Base-by-base conservation (phyloP, 2,329 filamentous ascomycete species). In the Proliferodiscus dingleyae region DNA sequence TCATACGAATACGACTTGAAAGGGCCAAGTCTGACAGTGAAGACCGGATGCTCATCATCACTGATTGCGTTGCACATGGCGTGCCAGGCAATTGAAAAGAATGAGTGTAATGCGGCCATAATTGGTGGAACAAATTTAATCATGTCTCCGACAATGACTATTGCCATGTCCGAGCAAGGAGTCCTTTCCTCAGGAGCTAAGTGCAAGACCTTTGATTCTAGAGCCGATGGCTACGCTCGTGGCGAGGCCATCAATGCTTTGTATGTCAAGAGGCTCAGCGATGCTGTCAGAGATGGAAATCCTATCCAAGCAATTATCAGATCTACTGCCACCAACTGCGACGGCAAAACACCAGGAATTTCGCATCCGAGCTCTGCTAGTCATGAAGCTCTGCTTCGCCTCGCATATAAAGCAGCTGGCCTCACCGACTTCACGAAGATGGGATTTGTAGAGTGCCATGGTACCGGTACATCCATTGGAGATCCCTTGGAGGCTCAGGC, bases 161-260 rank as follows among this genome's bases (percentile, higher is more conserved):
- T 19, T 1, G 28, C 32, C 15, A 29, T 46, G 16, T 49, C 30
- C n/a, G 16, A 28, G 13, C 22, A 42, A 30, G 23, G 23, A 13
- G 32, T 38, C 6, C 32, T 42, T 13, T 28, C 38, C 4, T 13
- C 23, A 22, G 39, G 42, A 11, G 44, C 30, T 3, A 23, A 23
- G 8, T 77, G 73, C 36, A 75, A 71, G 48, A 74, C 72, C 3
- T 82, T 80, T 51, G 79, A 83, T 50, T 56, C 68, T 15, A 67
- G 71, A 2, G 81, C 78, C 18, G 74, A 80, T 46, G 81, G 81
- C 1, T 85, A 85, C 54, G 78, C 74, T 0, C 69, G 80, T 30
- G 80, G 79, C 1, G 81, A 85, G 55, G 81, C 79, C 1, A 67
- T 77, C 19, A 77, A 71, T 28, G 7, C 13, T 13, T 28, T 13